These are phyloP conservation scores for Phytophthora foliorum DNA, from an alignment of 352 stramenopile species.

Conservation along the genomic window DNA sequence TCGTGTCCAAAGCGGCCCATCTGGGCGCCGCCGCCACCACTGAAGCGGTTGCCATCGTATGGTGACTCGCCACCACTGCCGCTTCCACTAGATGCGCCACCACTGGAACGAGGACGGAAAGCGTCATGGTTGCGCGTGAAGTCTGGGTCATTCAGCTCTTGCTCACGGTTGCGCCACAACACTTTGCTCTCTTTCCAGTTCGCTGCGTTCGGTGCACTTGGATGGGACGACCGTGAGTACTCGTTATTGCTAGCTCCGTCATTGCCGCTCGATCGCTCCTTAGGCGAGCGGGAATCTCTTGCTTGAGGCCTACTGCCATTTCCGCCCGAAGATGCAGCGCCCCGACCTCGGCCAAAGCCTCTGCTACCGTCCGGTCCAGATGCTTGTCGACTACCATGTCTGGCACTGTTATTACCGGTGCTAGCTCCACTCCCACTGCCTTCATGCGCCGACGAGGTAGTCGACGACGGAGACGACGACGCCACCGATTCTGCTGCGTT, in stretches of 20 bases:
- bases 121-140: slow-evolving; percentile 88
- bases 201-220: slow-evolving; percentile 42
- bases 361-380: slow-evolving; percentile 64
- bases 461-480: slow-evolving; percentile 36
- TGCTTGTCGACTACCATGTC: slow-evolving; percentile 55
- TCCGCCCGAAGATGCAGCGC: slow-evolving; percentile 4
- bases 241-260: slow-evolving; percentile 21
- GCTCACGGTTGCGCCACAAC: slow-evolving; percentile 94
- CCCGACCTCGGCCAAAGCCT: slow-evolving; percentile 46
- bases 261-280: slow-evolving; percentile 15
- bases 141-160: slow-evolving; percentile 95
- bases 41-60: slow-evolving; percentile 46
- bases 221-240: slow-evolving; percentile 23
- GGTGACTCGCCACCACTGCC: slow-evolving; percentile 42
- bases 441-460: slow-evolving; percentile 27
- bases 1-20: slow-evolving; percentile 37
- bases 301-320: slow-evolving; percentile 1
- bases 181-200: slow-evolving; percentile 94
- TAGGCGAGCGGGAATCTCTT: slow-evolving; percentile 23
- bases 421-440: slow-evolving; percentile 5
- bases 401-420: slow-evolving; percentile 9
- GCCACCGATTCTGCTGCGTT: slow-evolving; percentile 36
- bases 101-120: slow-evolving; percentile 57
- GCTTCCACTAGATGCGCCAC: slow-evolving; percentile 39
- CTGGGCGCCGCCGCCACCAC: slow-evolving; percentile 7